Evolutionary conservation across 2,329 filamentous ascomycete species (phyloP), one percentile per base, ranked within the genome.

Genomic region (Ophiostoma piceae): DNA sequence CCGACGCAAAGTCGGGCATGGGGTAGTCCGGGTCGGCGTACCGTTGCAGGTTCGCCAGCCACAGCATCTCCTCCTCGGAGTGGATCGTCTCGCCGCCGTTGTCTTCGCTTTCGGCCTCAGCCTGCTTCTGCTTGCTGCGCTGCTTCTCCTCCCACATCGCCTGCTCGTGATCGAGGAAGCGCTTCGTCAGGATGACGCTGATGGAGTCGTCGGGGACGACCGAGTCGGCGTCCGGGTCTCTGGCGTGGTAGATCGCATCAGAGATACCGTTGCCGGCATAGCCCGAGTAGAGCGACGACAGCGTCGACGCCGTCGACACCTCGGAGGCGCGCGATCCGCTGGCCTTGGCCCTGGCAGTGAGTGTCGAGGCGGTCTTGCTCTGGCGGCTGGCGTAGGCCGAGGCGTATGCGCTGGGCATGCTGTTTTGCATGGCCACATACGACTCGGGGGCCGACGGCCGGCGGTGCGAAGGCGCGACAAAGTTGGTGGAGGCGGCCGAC

Each of bases 151-250:
- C 67, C 68, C 51, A 22, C 19, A 22, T 32, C 26, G 65, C 60
- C 62, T 39, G 37, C 11, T 66, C n/a, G 4, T 57, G 54, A 12
- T 9, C 39, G 6, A n/a, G 19, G 7, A 7, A 4, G 19, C 26
- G 22, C 16, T 39, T n/a, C 6, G 35, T 39, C 14, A 19, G 41
- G 11, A 71, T 35, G 3, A 72, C 67, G 39, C 71, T 73, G 67
- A 74, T 72, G 4, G 72, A 74, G 69, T 74, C 73, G 29, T 71
- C 66, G n/a, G 73, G 73, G 29, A 39, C 3, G 29, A 74, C 51
- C 43, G 72, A 57, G 65, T 43, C 39, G 1, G 29, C 5, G 11
- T 37, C 43, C 7, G 11, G 8, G 68, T 22, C 35, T 22, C 39
- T n/a, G 43, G 14, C 19, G 6, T 19, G 6, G 43, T 54, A 54